Evolutionary conservation across 345 rosid genomes (phyloP).

Genomic region (Eucalyptus marginata): DNA sequence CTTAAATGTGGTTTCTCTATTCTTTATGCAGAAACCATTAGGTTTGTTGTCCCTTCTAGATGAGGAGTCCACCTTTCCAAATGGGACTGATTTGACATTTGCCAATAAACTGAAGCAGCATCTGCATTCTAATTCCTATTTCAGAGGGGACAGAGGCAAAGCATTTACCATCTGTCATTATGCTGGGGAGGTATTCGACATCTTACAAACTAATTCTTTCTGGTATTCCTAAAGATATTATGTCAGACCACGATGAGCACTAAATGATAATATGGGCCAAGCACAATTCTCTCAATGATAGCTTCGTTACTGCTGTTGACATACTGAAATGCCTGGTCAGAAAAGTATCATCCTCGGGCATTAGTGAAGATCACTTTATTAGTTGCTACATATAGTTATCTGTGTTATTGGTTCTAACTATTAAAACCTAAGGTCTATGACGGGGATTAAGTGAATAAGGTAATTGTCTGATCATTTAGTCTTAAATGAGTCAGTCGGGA

Average conservation of each 20-base stretch:
- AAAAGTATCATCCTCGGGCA: background rate
- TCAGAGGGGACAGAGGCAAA: conserved; percentile 74
- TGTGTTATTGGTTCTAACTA: background rate
- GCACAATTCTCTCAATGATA: background rate
- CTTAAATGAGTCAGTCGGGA: background rate
- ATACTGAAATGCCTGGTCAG: background rate
- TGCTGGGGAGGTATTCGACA: conserved; percentile 81
- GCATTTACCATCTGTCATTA: conserved; percentile 80
- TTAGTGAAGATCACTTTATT: background rate
- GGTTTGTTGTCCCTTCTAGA: conserved; percentile 85
- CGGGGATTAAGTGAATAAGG: background rate
- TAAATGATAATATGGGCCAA: background rate
- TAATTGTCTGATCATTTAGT: background rate
- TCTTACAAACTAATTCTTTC: background rate
- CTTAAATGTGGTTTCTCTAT: background rate
- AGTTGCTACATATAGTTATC: background rate
- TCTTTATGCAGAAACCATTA: conserved; percentile 73
- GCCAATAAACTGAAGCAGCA: conserved; percentile 96
- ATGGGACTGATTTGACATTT: conserved; percentile 88
- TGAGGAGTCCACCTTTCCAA: conserved; percentile 97
- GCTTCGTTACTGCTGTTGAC: background rate
- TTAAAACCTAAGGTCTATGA: background rate
- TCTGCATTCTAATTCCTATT: conserved; percentile 58
- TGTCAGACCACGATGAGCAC: background rate
- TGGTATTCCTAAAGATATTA: background rate